Conservation (phyloP, 352 stramenopile species). For the Globisporangium lucens region DNA sequence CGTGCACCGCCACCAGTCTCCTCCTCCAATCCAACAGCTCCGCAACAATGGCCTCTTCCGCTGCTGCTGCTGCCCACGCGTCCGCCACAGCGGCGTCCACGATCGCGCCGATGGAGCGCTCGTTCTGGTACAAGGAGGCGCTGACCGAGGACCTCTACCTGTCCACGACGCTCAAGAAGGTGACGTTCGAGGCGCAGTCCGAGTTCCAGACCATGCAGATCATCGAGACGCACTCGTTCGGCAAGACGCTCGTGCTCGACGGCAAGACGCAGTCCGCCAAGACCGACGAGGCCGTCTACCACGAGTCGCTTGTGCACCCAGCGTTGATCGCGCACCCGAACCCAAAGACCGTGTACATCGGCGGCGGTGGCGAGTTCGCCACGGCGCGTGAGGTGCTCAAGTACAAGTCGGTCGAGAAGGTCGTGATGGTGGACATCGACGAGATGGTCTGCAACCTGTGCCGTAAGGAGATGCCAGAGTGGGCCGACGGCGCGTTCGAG, state of each 20-base stretch:
- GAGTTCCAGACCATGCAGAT: slow-evolving; percentile 94
- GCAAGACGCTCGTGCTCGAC: slow-evolving; percentile 94
- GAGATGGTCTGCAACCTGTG: slow-evolving; percentile 92
- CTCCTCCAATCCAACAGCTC: neutral
- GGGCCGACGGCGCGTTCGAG: slow-evolving; percentile 86
- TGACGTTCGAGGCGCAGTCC: slow-evolving; percentile 86
- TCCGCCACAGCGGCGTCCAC: slow-evolving; percentile 30
- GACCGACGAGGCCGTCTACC: slow-evolving; percentile 94
- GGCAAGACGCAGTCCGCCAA: slow-evolving; percentile 94
- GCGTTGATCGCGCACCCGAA: slow-evolving; percentile 86
- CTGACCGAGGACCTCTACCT: slow-evolving; percentile 88
- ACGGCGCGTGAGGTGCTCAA: slow-evolving; percentile 92
- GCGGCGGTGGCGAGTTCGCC: slow-evolving; percentile 91
- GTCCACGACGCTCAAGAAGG: slow-evolving; percentile 85
- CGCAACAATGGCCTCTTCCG: slow-evolving; percentile 8
- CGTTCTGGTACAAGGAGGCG: slow-evolving; percentile 86
- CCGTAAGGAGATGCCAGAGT: slow-evolving; percentile 92
- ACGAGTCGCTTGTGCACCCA: slow-evolving; percentile 94
- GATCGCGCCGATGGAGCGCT: slow-evolving; percentile 56
- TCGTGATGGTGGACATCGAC: slow-evolving; percentile 97
- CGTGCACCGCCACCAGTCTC: neutral
- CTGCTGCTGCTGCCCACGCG: slow-evolving; percentile 6
- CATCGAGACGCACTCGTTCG: slow-evolving; percentile 91
- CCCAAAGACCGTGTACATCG: slow-evolving; percentile 91
- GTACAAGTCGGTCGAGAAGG: slow-evolving; percentile 91